phyloP scores from a whole-genome alignment of 208 protist species.

The Leishmania arabica region DNA sequence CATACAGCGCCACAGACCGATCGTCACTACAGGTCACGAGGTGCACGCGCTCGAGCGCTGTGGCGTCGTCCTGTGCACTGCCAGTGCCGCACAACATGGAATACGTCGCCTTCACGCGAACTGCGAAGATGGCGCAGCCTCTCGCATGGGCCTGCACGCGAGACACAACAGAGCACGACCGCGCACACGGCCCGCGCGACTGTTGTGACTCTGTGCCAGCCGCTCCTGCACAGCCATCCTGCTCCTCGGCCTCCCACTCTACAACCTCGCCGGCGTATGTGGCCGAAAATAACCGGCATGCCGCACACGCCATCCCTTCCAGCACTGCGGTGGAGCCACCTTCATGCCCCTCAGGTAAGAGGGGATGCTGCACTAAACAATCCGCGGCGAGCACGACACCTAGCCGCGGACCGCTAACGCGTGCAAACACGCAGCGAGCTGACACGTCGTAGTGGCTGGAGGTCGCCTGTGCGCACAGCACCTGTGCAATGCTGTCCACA shows the following conservation, averaged over 20 bases:
- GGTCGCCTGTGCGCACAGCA: background rate
- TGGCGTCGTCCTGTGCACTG: background rate
- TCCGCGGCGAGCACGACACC: slow-evolving; percentile 57
- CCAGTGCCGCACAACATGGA: background rate
- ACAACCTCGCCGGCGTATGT: slow-evolving; percentile 64
- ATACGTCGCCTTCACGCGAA: slow-evolving; percentile 18
- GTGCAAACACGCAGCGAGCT: background rate
- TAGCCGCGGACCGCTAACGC: slow-evolving; percentile 28
- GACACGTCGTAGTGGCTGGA: background rate
- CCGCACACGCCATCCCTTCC: background rate
- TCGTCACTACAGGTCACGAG: slow-evolving; percentile 84
- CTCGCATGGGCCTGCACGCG: slow-evolving; percentile 44
- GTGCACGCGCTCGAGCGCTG: slow-evolving; percentile 5
- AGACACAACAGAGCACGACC: slow-evolving; percentile 9
- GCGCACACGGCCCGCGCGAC: background rate
- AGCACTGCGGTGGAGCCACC: background rate
- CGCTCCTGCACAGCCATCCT: background rate
- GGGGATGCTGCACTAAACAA: slow-evolving; percentile 11
- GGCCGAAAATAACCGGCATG: slow-evolving; percentile 42
- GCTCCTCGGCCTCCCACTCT: slow-evolving; percentile 28
- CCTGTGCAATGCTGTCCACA: background rate
- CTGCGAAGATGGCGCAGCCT: slow-evolving; percentile 75
- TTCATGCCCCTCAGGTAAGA: background rate
- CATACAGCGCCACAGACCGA: slow-evolving; percentile 58
- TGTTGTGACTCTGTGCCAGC: background rate